Base-by-base conservation (phyloP, 768 basidiomycete species). In the Phaffia tasmanica region DNA sequence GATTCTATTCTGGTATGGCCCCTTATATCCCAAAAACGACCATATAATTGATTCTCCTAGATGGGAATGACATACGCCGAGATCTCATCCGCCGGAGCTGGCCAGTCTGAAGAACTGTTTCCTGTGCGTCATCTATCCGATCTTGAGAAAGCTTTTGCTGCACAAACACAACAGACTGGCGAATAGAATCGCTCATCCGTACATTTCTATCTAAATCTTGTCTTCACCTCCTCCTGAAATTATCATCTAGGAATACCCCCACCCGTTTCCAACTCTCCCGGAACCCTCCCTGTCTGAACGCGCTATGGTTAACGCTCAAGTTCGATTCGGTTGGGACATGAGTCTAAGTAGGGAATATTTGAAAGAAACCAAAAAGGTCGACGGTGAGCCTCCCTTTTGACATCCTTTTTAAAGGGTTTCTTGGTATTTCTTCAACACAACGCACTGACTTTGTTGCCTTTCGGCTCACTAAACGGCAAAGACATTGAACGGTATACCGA, bases 11-110 rank as follows among this genome's bases (percentile, higher is more conserved):
- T 27, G 7, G 23, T 2, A 7, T 32, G 21, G 15, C 16, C 5
- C 32, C 14, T 21, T 4, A 30, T 62, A 51, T 49, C 48, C 23
- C 1, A 50, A 48, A 21, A 1, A 11, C 46, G 15, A 30, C 48
- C 3, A 3, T 14, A 42, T 35, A 5, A 8, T 47, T 5, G 14
- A 23, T 46, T 3, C 30, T 27, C 27, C 47, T 18, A 67, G 66
- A 62, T 62, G 21, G 66, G 66, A 29, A 67, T 67, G 66, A 62
- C 66, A 19, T 67, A 67, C 46, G 66, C 66, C 48, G 66, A 67
- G 30, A 67, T 67, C 29, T 67, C 66, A 19, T 60, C 60, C 2
- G 29, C 61, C 29, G 54, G 59, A 53, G 56, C 55, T 14, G 47
- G 35, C 23, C 48, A 67, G 48, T 61, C 59, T n/a, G 60, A 61